phyloP scores from a whole-genome alignment of 2,329 filamentous ascomycete genomes.

The Fusarium sp. region DNA sequence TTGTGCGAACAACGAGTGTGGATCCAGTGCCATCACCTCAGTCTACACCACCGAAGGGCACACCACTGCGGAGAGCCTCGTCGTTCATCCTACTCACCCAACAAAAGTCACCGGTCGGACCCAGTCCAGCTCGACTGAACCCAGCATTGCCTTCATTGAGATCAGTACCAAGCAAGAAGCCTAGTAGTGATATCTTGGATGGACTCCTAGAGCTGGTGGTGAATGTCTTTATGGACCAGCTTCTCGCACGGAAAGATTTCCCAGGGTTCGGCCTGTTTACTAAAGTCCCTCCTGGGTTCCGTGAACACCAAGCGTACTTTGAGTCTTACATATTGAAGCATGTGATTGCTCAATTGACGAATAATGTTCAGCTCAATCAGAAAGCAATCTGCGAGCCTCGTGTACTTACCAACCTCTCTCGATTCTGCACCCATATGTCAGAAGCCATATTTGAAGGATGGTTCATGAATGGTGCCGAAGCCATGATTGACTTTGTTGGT shows the following conservation, averaged over 20 bases:
- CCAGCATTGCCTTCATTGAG: conserved; percentile 50
- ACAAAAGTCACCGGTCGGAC: conserved; percentile 66
- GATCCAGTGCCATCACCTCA: conserved; percentile 60
- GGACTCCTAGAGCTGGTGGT: conserved; percentile 80
- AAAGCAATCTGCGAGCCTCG: conserved; percentile 81
- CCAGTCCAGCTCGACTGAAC: conserved; percentile 70
- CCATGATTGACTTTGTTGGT: conserved; percentile 86
- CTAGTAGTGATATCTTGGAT: conserved; percentile 77
- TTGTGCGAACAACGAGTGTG: conserved; percentile 75
- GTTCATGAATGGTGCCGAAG: conserved; percentile 89
- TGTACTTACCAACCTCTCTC: conserved; percentile 85
- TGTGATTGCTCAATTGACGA: conserved; percentile 75
- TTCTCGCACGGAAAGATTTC: conserved; percentile 90
- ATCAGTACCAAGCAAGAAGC: conserved; percentile 58
- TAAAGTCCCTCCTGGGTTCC: conserved; percentile 90
- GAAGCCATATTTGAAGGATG: conserved; percentile 96
- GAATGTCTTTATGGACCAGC: conserved; percentile 83
- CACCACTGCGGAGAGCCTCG: conserved; percentile 79
- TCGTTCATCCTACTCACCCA: conserved; percentile 91
- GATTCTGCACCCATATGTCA: conserved; percentile 81
- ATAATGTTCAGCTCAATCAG: conserved; percentile 75
- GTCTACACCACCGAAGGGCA: conserved; percentile 60
- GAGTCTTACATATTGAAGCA: conserved; percentile 87
- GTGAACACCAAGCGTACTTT: conserved; percentile 95
- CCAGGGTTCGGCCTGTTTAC: conserved; percentile 84